Conservation (phyloP, 1,284 basidiomycete genomes). For the Cryptococcus jaspeensis region DNA sequence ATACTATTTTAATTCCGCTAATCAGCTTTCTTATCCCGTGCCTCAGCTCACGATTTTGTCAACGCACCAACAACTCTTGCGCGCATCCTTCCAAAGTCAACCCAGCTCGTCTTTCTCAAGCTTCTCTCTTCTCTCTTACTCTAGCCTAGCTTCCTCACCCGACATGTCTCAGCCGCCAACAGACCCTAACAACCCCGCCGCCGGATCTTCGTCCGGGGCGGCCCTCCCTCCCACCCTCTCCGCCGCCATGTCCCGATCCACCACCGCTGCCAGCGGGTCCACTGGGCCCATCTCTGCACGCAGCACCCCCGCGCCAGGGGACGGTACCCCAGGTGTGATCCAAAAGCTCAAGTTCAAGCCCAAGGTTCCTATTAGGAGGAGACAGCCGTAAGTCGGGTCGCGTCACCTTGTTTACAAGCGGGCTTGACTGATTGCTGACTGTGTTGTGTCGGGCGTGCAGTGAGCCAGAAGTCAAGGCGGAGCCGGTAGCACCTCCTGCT, state of each 20-base stretch:
- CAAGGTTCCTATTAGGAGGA: conserved; percentile 41
- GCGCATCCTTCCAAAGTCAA: too few relatives aligned
- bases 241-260: background rate
- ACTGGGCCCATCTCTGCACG: conserved; percentile 9
- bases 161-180: too few relatives aligned
- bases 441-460: background rate
- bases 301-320: conserved; percentile 11
- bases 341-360: conserved; percentile 51
- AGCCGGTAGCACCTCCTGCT: conserved; percentile 4
- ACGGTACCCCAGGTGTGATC: conserved; percentile 9
- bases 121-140: too few relatives aligned
- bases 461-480: background rate
- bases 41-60: too few relatives aligned
- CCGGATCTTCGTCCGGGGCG: background rate
- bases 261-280: conserved; percentile 2
- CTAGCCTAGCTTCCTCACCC: too few relatives aligned
- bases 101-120: too few relatives aligned
- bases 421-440: background rate
- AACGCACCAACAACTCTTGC: too few relatives aligned
- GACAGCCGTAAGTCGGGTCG: conserved; percentile 20
- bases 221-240: background rate
- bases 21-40: too few relatives aligned
- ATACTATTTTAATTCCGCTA: too few relatives aligned
- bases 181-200: background rate
- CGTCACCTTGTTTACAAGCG: too few relatives aligned